Evolutionary conservation across 129 eudicot species (phyloP), one percentile per base, ranked within the genome.

Genomic region (Centella asiatica): DNA sequence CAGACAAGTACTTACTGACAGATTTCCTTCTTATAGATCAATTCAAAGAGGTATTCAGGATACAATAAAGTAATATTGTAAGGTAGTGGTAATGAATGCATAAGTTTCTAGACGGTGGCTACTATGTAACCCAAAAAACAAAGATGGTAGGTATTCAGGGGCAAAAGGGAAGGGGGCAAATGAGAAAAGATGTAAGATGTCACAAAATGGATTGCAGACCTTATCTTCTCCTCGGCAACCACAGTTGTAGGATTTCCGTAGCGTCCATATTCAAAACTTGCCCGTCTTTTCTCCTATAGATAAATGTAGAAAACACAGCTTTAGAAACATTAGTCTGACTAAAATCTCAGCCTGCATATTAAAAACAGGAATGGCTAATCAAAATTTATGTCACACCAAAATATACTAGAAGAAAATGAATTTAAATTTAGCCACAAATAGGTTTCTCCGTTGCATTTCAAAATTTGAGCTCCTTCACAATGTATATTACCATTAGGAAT

Each of bases 261-360:
- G 3, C 95, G 87, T 27, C 94, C 98, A 73, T 92, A 92, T 66
- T 92, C 98, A 69, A 81, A 92, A 67, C 95, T 92, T 29, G 66
- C 37, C 19, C 69, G 54, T 14, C 95, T 70, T 66, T 86, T 86
- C 72, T 89, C 97, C 97, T 89, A 75, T 66, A 68, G 9, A 36
- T 37, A 20, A 57, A 45, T 6, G 42, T 18, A 4, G 18, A 0
- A 2, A n/a, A 28, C 15, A 0, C 0, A 18, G 17, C 6, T 19
- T 49, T 19, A 49, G 12, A n/a, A n/a, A n/a, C n/a, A n/a, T n/a
- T 5, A 11, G 15, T n/a, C 47, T 11, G 11, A 15, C 47, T 42
- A 42, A 42, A n/a, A n/a, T 11, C n/a, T 42, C 11, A 12, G 47
- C 15, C 15, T 42, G 18, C 47, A 42, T 0, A n/a, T 3, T 42